phyloP scores from a whole-genome alignment of 306 rosid species.

The Pterocarpus macrocarpus region DNA sequence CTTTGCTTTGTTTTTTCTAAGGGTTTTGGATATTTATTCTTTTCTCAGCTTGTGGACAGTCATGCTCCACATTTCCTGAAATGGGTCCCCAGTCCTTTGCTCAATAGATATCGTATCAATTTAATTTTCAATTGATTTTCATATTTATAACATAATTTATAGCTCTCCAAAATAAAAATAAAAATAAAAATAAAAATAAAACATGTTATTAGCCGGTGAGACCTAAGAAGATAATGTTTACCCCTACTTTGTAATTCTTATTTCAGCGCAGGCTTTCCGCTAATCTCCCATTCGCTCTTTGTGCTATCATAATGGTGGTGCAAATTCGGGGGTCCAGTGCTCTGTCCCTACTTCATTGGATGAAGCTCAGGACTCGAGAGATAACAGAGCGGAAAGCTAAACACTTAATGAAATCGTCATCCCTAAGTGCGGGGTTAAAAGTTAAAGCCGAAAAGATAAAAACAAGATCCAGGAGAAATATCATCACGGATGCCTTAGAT shows the following conservation, averaged over 20 bases:
- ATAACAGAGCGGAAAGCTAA: conserved; percentile 15
- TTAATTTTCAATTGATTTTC: conserved; percentile 45
- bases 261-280: conserved; percentile 25
- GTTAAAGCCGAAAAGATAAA: conserved; percentile 36
- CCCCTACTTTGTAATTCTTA: conserved; percentile 4
- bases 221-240: conserved; percentile 34
- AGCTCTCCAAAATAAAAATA: background rate
- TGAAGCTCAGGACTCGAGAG: conserved; percentile 22
- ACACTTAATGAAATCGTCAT: conserved; percentile 11
- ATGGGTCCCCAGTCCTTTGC: conserved; percentile 10
- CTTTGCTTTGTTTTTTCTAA: conserved; percentile 54
- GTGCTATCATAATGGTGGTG: conserved; percentile 5
- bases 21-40: conserved; percentile 57
- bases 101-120: conserved; percentile 25
- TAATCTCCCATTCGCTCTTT: conserved; percentile 21
- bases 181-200: background rate
- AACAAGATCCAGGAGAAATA: conserved; percentile 28
- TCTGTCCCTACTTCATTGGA: conserved; percentile 39
- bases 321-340: conserved; percentile 35
- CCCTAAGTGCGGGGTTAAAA: conserved; percentile 33
- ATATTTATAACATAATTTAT: background rate
- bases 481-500: conserved; percentile 42
- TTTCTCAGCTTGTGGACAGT: conserved; percentile 50
- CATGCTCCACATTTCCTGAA: conserved; percentile 59
- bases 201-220: conserved; percentile 1